Percentiles rank a stretch among this genome's conserved stretches.
Conservation (phyloP, 129 eudicot species). For the Chrysanthemum seticuspe region DNA sequence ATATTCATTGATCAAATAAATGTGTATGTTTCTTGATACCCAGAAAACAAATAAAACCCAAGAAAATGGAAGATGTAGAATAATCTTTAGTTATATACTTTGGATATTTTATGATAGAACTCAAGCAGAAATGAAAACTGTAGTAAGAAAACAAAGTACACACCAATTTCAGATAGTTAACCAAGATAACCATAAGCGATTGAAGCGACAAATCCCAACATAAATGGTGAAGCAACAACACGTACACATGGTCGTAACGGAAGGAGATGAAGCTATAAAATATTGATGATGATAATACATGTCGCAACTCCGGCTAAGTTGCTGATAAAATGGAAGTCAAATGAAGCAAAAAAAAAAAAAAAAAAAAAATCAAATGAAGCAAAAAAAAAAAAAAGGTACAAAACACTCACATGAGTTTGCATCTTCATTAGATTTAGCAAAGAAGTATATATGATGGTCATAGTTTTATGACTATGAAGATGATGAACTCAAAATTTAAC, state of each 20-base stretch:
- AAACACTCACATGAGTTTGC: background rate
- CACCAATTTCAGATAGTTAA: background rate
- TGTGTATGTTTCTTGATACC: background rate
- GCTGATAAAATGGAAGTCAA: background rate
- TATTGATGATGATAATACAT: background rate
- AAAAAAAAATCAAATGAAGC: too few relatives aligned
- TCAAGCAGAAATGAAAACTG: background rate
- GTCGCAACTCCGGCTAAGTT: background rate
- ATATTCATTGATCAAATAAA: background rate
- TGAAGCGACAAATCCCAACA: background rate
- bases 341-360: too few relatives aligned
- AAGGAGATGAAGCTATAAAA: background rate
- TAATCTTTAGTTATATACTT: background rate
- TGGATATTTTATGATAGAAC: background rate
- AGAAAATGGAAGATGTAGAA: conserved; percentile 1
- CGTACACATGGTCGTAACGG: too few relatives aligned
- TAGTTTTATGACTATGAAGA: background rate
- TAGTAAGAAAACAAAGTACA: background rate
- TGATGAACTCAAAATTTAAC: background rate
- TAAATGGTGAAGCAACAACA: too few relatives aligned
- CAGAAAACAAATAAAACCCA: conserved; percentile 1
- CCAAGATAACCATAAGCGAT: background rate
- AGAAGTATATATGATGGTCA: background rate
- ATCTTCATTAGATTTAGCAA: background rate
- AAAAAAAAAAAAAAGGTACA: background rate